Percentiles rank a stretch among this genome's conserved stretches.
phyloP scores from a whole-genome alignment of 345 rosid species.

The Toxicodendron radicans region DNA sequence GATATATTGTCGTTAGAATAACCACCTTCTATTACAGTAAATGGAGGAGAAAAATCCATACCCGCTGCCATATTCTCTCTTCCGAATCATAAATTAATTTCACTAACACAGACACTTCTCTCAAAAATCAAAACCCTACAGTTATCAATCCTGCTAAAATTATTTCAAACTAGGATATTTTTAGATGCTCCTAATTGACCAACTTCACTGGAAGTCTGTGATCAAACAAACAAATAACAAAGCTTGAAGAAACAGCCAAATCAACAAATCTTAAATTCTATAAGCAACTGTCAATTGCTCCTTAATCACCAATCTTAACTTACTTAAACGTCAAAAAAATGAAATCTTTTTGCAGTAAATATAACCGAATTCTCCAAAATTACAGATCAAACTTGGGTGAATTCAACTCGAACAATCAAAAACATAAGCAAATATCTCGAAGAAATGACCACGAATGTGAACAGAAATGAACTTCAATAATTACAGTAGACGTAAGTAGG shows the following conservation, averaged over 20 bases:
- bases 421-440: not conserved
- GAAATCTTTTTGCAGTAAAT: slow-evolving; percentile 18
- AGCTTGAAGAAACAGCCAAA: slow-evolving; percentile 28
- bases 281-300: slow-evolving; percentile 8
- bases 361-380: slow-evolving; percentile 20
- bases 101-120: slow-evolving; percentile 16
- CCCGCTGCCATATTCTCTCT: slow-evolving; percentile 47
- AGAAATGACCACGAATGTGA: too few relatives aligned
- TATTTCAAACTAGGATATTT: not conserved
- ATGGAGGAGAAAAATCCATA: slow-evolving; percentile 60
- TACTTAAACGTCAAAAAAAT: slow-evolving; percentile 13
- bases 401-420: slow-evolving; percentile 13
- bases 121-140: not conserved
- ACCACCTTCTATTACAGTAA: slow-evolving; percentile 49
- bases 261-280: slow-evolving; percentile 20
- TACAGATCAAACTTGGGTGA: slow-evolving; percentile 20
- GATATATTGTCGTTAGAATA: slow-evolving; percentile 39
- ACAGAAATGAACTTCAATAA: not conserved
- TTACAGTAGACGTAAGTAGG: not conserved
- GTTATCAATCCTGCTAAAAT: too few relatives aligned
- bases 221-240: slow-evolving; percentile 16
- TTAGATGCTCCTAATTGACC: slow-evolving; percentile 15
- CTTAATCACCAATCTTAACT: slow-evolving; percentile 6
- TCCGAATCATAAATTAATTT: slow-evolving; percentile 39
- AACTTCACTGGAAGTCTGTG: slow-evolving; percentile 4